Evolutionary conservation across 2,329 filamentous ascomycete species (phyloP).

Genomic region (Geoglossum cookeanum): DNA sequence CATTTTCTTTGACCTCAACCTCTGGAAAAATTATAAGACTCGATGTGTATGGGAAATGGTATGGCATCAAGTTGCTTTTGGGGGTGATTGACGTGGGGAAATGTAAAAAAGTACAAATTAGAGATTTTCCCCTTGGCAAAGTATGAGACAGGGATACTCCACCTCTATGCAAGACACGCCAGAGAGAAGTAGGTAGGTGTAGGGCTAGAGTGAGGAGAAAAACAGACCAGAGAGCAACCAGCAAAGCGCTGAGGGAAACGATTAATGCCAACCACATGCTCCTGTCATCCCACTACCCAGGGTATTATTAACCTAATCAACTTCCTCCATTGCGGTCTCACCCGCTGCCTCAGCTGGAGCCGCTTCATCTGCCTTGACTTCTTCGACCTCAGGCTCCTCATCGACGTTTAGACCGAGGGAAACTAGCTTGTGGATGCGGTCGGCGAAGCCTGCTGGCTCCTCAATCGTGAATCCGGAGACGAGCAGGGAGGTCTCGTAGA

Average conservation of each 20-base stretch:
- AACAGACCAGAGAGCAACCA: neutral
- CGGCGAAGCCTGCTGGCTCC: conserved; percentile 90
- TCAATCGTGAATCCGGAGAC: conserved; percentile 99
- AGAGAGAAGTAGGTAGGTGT: too few species aligned
- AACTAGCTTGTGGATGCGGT: conserved; percentile 99
- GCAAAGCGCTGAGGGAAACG: neutral
- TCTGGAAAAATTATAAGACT: too few species aligned
- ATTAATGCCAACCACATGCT: conserved; percentile 1
- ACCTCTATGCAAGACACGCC: too few species aligned
- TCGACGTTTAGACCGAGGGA: conserved; percentile 95
- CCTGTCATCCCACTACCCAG: neutral
- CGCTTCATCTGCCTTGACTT: conserved; percentile 38
- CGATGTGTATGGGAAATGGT: too few species aligned
- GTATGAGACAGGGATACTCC: too few species aligned
- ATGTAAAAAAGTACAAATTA: too few species aligned
- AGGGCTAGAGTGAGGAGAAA: neutral
- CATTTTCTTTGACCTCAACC: too few species aligned
- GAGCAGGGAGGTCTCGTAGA: conserved; percentile 96
- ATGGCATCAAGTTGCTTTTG: too few species aligned
- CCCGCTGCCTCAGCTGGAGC: conserved; percentile 45
- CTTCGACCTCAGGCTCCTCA: conserved; percentile 60
- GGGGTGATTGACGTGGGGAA: too few species aligned
- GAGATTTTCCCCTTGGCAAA: too few species aligned
- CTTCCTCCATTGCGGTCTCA: conserved; percentile 99
- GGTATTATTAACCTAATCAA: conserved; percentile 48